Percentiles rank a stretch among this genome's conserved stretches.
Conservation (phyloP, 495 filamentous ascomycete genomes). For the Podospora pseudoanserina region DNA sequence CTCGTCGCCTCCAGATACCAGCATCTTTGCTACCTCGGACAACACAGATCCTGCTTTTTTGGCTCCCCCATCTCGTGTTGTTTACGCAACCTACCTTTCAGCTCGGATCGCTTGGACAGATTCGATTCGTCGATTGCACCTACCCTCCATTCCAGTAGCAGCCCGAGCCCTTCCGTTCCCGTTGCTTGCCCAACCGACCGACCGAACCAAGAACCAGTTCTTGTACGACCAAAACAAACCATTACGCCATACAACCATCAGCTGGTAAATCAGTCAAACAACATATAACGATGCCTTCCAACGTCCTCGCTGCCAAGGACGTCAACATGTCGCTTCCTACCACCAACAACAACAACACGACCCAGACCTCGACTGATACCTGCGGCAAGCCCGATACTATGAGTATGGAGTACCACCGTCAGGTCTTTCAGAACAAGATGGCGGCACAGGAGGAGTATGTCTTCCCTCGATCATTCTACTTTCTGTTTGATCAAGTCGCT, state of each 20-base stretch:
- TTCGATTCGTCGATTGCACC: neutral
- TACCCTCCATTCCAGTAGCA: neutral
- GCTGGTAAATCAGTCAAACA: neutral
- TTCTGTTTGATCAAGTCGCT: neutral
- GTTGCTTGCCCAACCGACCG: slow-evolving; percentile 5
- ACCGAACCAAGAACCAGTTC: neutral
- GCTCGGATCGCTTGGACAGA: neutral
- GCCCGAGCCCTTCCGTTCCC: neutral
- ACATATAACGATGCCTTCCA: slow-evolving; percentile 33
- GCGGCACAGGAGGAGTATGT: slow-evolving; percentile 64
- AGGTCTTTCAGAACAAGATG: slow-evolving; percentile 69
- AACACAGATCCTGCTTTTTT: neutral
- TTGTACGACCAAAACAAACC: neutral
- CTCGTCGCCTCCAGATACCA: neutral
- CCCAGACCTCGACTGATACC: slow-evolving; percentile 26
- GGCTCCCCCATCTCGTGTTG: neutral
- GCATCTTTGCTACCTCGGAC: neutral
- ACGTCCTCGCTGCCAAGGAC: slow-evolving; percentile 56
- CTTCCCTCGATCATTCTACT: neutral
- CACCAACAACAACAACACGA: slow-evolving; percentile 19
- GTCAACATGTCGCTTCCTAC: slow-evolving; percentile 47
- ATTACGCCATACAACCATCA: neutral
- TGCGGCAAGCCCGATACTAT: slow-evolving; percentile 46
- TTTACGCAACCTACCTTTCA: slow-evolving; percentile 11
- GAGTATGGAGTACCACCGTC: slow-evolving; percentile 76